phyloP scores from a whole-genome alignment of 2,329 filamentous ascomycete genomes.

The Aaosphaeria pasadenensis region DNA sequence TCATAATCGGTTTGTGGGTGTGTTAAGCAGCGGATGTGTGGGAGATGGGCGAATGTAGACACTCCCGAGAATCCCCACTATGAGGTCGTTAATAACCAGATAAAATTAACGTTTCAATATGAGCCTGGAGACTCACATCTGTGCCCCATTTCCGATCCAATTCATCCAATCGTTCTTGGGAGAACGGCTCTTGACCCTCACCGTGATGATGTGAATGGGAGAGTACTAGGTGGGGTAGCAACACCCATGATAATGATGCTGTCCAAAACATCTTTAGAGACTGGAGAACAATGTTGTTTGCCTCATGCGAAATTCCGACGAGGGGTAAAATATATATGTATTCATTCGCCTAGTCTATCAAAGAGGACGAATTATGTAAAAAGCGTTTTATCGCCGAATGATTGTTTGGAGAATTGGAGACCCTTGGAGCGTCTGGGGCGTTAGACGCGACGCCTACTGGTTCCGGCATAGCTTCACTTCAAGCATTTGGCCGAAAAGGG shows the following conservation, averaged over 20 bases:
- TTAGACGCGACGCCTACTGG: no score
- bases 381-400: no score
- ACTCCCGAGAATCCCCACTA: slow-evolving; percentile 71
- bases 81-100: slow-evolving; percentile 14
- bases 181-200: slow-evolving; percentile 24
- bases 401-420: no score
- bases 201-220: slow-evolving; percentile 22
- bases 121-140: slow-evolving; percentile 23
- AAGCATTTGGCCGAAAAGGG: no score
- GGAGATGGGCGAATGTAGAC: slow-evolving; percentile 51
- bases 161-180: slow-evolving; percentile 28
- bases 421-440: no score
- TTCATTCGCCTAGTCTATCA: no score
- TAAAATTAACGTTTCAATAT: slow-evolving; percentile 8
- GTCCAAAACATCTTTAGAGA: slow-evolving; percentile 17
- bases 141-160: slow-evolving; percentile 41
- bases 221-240: slow-evolving; percentile 14
- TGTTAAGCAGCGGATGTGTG: slow-evolving; percentile 48
- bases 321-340: no score
- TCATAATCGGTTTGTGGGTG: slow-evolving; percentile 44
- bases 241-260: slow-evolving; percentile 6
- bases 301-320: no score
- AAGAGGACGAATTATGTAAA: no score
- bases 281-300: background rate
- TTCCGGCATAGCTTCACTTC: no score